phyloP scores from a whole-genome alignment of 2,329 filamentous ascomycete genomes.

The Calonectria pseudoreteaudii region DNA sequence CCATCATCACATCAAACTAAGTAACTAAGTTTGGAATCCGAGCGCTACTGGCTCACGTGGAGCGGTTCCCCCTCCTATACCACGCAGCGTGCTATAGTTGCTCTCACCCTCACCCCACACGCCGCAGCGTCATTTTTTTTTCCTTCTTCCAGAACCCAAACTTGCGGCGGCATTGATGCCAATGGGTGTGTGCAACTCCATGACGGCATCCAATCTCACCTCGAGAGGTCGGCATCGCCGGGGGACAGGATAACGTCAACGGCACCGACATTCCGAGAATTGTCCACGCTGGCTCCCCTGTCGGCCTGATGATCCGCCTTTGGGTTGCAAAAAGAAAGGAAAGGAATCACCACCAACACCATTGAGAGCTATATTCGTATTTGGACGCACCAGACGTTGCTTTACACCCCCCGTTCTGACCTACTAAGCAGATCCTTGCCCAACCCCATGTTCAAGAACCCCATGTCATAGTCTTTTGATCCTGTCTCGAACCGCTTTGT shows the following conservation, averaged over 20 bases:
- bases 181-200: not conserved
- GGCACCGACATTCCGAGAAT: conserved; percentile 6
- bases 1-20: not conserved
- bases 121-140: conserved; percentile 21
- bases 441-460: not conserved
- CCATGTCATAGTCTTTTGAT: not conserved
- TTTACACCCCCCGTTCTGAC: not conserved
- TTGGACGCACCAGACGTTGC: not conserved
- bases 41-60: not conserved
- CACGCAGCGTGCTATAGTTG: conserved; percentile 1
- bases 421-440: not conserved
- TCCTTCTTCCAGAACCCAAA: not conserved
- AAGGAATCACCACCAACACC: not conserved
- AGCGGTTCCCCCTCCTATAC: not conserved
- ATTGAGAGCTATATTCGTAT: not conserved
- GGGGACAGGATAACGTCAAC: conserved; percentile 12
- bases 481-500: not conserved
- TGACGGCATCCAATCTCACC: conserved; percentile 11
- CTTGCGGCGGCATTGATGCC: not conserved
- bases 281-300: not conserved
- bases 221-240: conserved; percentile 4
- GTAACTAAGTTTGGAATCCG: not conserved
- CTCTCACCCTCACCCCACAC: conserved; percentile 16
- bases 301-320: not conserved
- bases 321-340: conserved; percentile 5